phyloP scores from a whole-genome alignment of 495 filamentous ascomycete genomes.

The Penicillium samsonianum region DNA sequence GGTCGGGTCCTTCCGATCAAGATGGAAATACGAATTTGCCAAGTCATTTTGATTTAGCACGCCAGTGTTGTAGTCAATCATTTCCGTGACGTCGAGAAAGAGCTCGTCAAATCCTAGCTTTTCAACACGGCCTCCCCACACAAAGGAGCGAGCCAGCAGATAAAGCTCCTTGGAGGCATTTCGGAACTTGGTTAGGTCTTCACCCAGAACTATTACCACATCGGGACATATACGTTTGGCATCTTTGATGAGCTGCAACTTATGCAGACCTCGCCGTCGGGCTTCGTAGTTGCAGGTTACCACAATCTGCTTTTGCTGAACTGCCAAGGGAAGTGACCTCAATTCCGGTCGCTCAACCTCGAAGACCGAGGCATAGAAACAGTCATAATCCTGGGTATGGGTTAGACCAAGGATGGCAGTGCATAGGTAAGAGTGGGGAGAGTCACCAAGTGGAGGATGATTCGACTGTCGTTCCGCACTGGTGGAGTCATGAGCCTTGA shows the following conservation, averaged over 20 bases:
- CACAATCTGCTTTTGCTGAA: constrained; percentile 86
- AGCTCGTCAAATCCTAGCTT: constrained; percentile 86
- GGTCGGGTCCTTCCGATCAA: constrained; percentile 74
- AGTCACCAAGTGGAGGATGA: constrained; percentile 81
- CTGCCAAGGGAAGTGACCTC: constrained; percentile 69
- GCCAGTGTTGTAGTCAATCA: constrained; percentile 75
- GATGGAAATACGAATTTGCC: constrained; percentile 71
- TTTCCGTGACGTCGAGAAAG: constrained; percentile 79
- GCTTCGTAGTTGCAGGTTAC: constrained; percentile 97
- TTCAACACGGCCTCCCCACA: constrained; percentile 76
- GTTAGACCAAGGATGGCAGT: constrained; percentile 2
- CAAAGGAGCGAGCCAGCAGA: constrained; percentile 63
- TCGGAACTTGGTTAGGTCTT: constrained; percentile 83
- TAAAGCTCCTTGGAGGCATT: constrained; percentile 82
- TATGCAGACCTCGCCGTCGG: constrained; percentile 70
- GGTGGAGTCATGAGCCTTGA: constrained; percentile 43
- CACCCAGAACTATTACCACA: constrained; percentile 80
- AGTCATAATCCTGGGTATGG: constrained; percentile 73
- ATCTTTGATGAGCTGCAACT: constrained; percentile 80
- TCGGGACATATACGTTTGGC: constrained; percentile 81
- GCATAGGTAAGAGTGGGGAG: background rate
- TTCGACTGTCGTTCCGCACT: constrained; percentile 60
- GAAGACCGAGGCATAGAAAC: constrained; percentile 90
- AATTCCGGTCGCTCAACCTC: constrained; percentile 76
- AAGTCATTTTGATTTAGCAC: constrained; percentile 69